Evolutionary conservation across 768 basidiomycete species (phyloP), one percentile per base, ranked within the genome.

Genomic region (Amanita fuliginea): DNA sequence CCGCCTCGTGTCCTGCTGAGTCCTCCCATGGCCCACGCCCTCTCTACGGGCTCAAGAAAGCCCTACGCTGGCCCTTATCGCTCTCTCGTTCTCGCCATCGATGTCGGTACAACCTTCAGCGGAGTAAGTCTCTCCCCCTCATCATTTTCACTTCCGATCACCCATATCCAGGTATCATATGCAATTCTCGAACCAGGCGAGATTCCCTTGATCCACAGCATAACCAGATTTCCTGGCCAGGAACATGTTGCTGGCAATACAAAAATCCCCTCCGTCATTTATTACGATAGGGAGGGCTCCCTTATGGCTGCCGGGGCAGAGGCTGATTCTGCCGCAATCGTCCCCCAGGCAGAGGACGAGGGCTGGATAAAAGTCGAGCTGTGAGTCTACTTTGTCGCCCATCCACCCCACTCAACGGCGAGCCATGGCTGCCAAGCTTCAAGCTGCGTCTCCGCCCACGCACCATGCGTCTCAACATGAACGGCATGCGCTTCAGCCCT

Each of bases 171-270:
- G 73, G 74, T 83, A 1, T 89, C 86, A 30, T 89, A 89, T 62
- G 83, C 86, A 1, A 84, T 89, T 51, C 76, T 89, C 30, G 84
- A 87, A 55, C 86, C 86, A 9, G 81, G 81, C 6, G 83, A 88
- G 60, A 76, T 88, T 13, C 86, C 86, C 4, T 84, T 86, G 60
- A 88, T 89, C 18, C 73, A 84, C 54, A 84, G 86, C 33, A 83
- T 89, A 47, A 88, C 86, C 51, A 72, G 86, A 51, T 89, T 87
- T 51, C 86, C 86, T 7, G 86, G 86, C 14, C 86, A 88, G 64
- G 86, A 89, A 64, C 85, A 89, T 72, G 83, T 86, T 42, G 85
- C 81, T 11, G 86, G 86, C 34, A 89, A 87, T 61, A 81, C 83
- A 51, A 89, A 89, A 67, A 88, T 89, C 57, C 86, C 86, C 34